Evolutionary conservation across 1,139 yeast genomes (phyloP).

Genomic region (Suhomyces kunorum): DNA sequence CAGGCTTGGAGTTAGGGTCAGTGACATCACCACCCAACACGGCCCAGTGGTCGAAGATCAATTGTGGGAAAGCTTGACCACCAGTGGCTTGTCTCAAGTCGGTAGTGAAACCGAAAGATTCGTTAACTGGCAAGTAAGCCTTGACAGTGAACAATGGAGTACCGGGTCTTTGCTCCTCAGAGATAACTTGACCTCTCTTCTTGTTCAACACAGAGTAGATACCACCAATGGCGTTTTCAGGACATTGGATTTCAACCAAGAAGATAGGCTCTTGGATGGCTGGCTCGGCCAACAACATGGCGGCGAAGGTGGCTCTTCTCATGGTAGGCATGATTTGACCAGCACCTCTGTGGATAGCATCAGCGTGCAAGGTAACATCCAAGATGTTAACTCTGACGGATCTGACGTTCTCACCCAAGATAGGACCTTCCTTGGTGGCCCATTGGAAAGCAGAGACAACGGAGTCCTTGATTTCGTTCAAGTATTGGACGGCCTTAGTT

Average conservation of each 20-base stretch:
- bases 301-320: conserved; percentile 99
- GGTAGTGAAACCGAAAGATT: conserved; percentile 99
- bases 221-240: conserved; percentile 99
- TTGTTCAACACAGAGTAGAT: conserved; percentile 98
- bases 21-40: conserved; percentile 88
- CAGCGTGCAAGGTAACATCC: conserved; percentile 99
- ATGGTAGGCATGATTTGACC: conserved; percentile 99
- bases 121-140: conserved; percentile 99
- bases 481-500: conserved; percentile 99
- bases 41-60: conserved; percentile 99
- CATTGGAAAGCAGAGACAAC: conserved; percentile 99
- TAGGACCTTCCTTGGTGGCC: conserved; percentile 99
- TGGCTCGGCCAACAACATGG: conserved; percentile 97
- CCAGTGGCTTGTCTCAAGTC: conserved; percentile 99
- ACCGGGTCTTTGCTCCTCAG: conserved; percentile 99
- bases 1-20: conserved; percentile 92
- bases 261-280: conserved; percentile 99
- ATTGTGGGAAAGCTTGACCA: conserved; percentile 99
- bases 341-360: conserved; percentile 99
- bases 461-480: conserved; percentile 98
- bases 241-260: conserved; percentile 99
- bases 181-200: conserved; percentile 99
- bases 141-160: conserved; percentile 98
- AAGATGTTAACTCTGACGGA: conserved; percentile 96
- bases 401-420: conserved; percentile 95